Evolutionary conservation across 2,329 filamentous ascomycete species (phyloP).

Genomic region (Clarireedia homoeocarpa): DNA sequence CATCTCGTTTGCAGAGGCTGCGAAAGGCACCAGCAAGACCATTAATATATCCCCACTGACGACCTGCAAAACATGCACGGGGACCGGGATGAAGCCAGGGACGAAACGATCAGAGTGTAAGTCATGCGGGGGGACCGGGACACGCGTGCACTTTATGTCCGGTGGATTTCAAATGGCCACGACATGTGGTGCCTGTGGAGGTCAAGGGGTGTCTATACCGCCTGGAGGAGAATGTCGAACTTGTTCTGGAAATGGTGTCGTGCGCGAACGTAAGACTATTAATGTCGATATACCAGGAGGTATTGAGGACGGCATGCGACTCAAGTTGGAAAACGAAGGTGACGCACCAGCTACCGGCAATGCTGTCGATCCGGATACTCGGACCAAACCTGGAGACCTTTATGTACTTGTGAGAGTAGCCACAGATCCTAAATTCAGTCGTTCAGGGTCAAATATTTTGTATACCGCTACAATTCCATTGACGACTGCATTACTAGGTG

Average conservation of each 20-base stretch:
- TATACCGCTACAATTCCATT: conserved; percentile 88
- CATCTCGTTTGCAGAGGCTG: conserved; percentile 93
- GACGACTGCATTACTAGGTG: conserved; percentile 86
- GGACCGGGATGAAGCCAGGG: conserved; percentile 77
- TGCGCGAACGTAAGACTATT: conserved; percentile 75
- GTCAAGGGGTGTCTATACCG: conserved; percentile 68
- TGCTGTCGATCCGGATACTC: conserved; percentile 51
- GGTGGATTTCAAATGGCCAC: conserved; percentile 95
- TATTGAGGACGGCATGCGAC: conserved; percentile 92
- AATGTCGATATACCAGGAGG: conserved; percentile 89
- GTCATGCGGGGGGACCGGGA: conserved; percentile 78
- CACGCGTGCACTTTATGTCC: conserved; percentile 78
- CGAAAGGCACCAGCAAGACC: conserved; percentile 84
- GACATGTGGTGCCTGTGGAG: conserved; percentile 75
- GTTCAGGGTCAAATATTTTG: conserved; percentile 80
- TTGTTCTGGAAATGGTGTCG: conserved; percentile 77
- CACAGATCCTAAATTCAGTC: conserved; percentile 83
- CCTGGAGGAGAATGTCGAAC: conserved; percentile 71
- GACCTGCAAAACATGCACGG: conserved; percentile 73
- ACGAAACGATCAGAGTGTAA: conserved; percentile 66
- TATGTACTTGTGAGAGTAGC: conserved; percentile 86
- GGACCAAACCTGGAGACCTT: conserved; percentile 73
- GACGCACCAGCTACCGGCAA: conserved; percentile 76
- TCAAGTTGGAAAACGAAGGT: conserved; percentile 78
- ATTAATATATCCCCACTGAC: conserved; percentile 77